Evolutionary conservation across 345 rosid species (phyloP), one percentile per base, ranked within the genome.

Genomic region (Cardamine occulta): DNA sequence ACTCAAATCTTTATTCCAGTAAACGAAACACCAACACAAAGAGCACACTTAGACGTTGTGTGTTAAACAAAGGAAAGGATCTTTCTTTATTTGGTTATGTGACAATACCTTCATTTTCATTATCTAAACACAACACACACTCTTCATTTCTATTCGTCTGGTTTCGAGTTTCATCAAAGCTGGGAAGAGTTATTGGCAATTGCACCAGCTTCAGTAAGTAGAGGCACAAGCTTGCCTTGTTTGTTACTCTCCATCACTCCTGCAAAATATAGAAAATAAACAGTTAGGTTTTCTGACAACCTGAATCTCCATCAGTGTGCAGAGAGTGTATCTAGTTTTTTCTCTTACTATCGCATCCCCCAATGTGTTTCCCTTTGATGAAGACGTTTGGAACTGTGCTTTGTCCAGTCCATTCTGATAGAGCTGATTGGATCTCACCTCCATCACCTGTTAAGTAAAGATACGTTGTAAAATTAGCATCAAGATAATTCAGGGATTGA

Each of bases 381-480:
- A 91, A 89, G 53, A 88, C 93, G 45, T 80, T 84, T 2, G 95
- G 93, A 52, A 91, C 89, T 5, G 90, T 84, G 37, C 73, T 70
- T n/a, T 53, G 87, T 29, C 91, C 89, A 21, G 93, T 80, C 97
- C 95, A 88, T 37, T 84, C 79, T 1, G 72, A 44, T 12, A 89
- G 63, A 58, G 91, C 91, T 42, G 84, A 66, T 66, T 89, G 93
- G 37, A 65, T 58, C 29, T 74, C 77, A 56, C 77, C 58, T 45
- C 77, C 77, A 65, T 74, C 72, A 55, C 77, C 77, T 74, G 19
- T 44, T 13, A 17, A 21, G 23, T 17, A 54, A 13, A 68, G 53
- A 68, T 17, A 1, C 7, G 1, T 37, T 24, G 32, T 17, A 26
- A 39, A 3, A 17, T 3, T 60, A 7, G 39, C 14, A 34, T 47